Conservation (phyloP, 2,329 filamentous ascomycete genomes). For the Fusarium tupiense region DNA sequence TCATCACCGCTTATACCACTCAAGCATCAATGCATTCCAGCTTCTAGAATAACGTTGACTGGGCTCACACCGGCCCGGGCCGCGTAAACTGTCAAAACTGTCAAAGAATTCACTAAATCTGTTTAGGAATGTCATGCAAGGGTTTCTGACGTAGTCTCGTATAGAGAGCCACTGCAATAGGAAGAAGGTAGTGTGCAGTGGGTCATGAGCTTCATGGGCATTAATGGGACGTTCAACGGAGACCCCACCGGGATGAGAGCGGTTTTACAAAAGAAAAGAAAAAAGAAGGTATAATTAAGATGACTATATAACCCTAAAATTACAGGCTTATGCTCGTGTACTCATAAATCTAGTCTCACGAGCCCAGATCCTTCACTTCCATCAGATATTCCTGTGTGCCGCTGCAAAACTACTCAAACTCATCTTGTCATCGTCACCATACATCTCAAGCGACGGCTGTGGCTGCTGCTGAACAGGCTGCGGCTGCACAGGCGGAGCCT, state of each 20-base stretch:
- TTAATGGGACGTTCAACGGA: not conserved
- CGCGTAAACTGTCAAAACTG: not conserved
- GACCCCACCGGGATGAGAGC: not conserved
- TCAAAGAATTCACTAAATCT: not conserved
- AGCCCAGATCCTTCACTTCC: not conserved
- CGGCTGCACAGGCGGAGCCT: constrained; percentile 31
- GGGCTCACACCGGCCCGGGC: not conserved
- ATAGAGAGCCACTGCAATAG: not conserved
- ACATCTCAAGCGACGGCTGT: not conserved
- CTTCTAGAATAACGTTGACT: not conserved
- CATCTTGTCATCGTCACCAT: constrained; percentile 32
- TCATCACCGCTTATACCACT: not conserved
- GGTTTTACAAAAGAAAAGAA: not conserved
- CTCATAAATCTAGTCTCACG: not conserved
- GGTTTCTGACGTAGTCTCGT: not conserved
- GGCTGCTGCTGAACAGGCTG: not conserved
- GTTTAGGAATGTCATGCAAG: not conserved
- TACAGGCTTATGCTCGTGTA: not conserved
- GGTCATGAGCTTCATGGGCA: not conserved
- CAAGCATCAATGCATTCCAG: not conserved
- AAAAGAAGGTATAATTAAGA: constrained; percentile 13
- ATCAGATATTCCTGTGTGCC: constrained; percentile 10
- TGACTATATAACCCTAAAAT: not conserved
- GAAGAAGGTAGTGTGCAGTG: not conserved
- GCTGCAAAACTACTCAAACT: constrained; percentile 37